Conservation (phyloP, 2,329 filamentous ascomycete genomes). For the Neofusicoccum sp. region DNA sequence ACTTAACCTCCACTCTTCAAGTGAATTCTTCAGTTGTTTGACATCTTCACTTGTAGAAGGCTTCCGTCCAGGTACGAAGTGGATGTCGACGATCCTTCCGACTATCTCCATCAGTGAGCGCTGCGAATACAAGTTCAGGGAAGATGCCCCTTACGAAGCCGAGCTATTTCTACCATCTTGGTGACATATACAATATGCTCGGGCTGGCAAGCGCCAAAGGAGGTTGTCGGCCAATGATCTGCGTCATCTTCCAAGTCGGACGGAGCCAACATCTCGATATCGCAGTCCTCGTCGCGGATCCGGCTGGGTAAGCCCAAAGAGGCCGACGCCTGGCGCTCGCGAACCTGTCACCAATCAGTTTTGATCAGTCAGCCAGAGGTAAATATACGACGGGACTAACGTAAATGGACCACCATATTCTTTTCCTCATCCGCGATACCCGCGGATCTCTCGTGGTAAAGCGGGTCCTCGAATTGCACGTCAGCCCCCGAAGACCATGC, state of each 20-base stretch:
- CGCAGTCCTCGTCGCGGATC: conserved; percentile 51
- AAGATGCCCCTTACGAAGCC: not conserved
- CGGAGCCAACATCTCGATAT: conserved; percentile 40
- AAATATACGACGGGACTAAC: conserved; percentile 9
- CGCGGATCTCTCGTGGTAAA: conserved; percentile 25
- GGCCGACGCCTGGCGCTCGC: conserved; percentile 49
- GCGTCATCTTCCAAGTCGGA: conserved; percentile 40
- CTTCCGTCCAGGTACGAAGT: not conserved
- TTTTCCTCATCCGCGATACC: conserved; percentile 43
- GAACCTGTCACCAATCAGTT: conserved; percentile 31
- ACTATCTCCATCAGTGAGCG: not conserved
- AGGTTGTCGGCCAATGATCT: conserved; percentile 23
- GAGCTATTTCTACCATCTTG: not conserved
- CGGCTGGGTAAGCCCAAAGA: conserved; percentile 48
- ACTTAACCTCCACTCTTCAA: not conserved
- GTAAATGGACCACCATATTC: conserved; percentile 58
- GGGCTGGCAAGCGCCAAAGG: conserved; percentile 33
- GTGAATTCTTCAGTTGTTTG: not conserved
- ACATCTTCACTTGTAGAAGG: not conserved
- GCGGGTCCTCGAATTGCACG: conserved; percentile 32
- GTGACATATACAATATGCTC: conserved; percentile 28
- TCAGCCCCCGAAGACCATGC: conserved; percentile 20
- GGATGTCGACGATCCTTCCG: not conserved
- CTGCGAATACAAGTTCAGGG: not conserved
- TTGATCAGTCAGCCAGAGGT: conserved; percentile 17